Evolutionary conservation across 2,329 filamentous ascomycete genomes (phyloP).

Genomic region (Metarhizium anisopliae): DNA sequence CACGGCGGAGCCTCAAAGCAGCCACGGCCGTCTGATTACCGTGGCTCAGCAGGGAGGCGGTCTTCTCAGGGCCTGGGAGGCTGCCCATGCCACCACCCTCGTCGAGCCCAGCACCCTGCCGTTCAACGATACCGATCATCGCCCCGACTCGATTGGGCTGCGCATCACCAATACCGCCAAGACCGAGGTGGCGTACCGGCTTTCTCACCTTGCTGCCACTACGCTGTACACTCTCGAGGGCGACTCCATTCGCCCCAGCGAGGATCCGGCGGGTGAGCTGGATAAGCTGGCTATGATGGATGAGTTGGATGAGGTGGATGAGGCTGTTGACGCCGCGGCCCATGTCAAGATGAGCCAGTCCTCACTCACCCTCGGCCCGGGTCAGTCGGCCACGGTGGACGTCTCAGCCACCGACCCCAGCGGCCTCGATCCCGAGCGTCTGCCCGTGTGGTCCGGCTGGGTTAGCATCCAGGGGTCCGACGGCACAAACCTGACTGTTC

Average conservation of each 20-base stretch:
- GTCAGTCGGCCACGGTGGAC: neutral
- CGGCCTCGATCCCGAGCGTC: neutral
- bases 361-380: slow-evolving; percentile 1
- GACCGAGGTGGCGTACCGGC: neutral
- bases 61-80: slow-evolving; percentile 44
- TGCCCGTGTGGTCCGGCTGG: slow-evolving; percentile 9
- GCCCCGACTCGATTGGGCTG: neutral
- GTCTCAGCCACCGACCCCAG: slow-evolving; percentile 2
- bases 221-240: neutral
- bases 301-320: too few relatives aligned
- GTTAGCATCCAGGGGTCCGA: slow-evolving; percentile 5
- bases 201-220: neutral
- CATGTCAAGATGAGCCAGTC: slow-evolving; percentile 4
- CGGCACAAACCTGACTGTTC: slow-evolving; percentile 4
- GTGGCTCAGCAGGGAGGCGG: slow-evolving; percentile 35
- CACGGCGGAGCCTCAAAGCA: slow-evolving; percentile 5
- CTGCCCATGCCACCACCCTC: slow-evolving; percentile 37
- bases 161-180: neutral
- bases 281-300: neutral
- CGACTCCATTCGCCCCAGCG: neutral
- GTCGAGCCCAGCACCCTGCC: slow-evolving; percentile 41
- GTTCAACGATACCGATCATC: slow-evolving; percentile 43
- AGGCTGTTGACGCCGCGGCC: neutral
- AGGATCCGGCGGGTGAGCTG: neutral
- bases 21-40: neutral